Evolutionary conservation across 2,329 filamentous ascomycete genomes (phyloP), one percentile per base, ranked within the genome.

Genomic region (Aspergillus fumigatus): DNA sequence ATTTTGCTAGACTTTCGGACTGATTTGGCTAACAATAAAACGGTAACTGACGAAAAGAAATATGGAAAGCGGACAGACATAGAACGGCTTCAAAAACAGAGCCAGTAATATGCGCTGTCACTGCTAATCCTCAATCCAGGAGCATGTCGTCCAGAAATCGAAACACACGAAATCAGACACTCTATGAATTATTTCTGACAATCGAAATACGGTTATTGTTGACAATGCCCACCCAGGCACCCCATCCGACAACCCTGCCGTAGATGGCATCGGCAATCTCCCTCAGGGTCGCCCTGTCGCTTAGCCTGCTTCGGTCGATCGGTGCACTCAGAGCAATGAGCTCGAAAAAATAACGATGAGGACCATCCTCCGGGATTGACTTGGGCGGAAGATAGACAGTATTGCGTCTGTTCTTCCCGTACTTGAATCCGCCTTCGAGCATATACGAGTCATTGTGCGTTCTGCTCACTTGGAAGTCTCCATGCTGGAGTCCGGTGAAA

Each of bases 311-410:
- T 19, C 66, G 61, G 54, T 79, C 73, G 27, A 84, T 62, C 7
- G 73, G 68, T 53, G 78, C 72, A 8, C 69, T 78, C 52, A 84
- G 65, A 3, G 78, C 80, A 51, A 83, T 64, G 17, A 83, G 65
- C 59, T 80, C 71, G 56, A 74, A 83, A 66, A 81, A 80, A 54
- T 82, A 84, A 55, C 81, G 71, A 66, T 84, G 80, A 23, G 74
- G 72, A 0, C 81, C 81, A 60, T 83, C 77, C 26, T 81, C 81
- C 52, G 80, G 63, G 35, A 81, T 66, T 19, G 80, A 79, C 11
- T 73, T 66, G 1, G 81, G 80, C 0, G 76, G 70, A 3, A 77
- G 70, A 58, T 82, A 83, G 0, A 80, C 63, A 21, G 50, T 61
- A 0, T 73, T 73, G 2, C 71, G 67, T 4, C 71, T 64, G 25